phyloP scores from a whole-genome alignment of 192 early-diverging fungal species.

The Podila minutissima region DNA sequence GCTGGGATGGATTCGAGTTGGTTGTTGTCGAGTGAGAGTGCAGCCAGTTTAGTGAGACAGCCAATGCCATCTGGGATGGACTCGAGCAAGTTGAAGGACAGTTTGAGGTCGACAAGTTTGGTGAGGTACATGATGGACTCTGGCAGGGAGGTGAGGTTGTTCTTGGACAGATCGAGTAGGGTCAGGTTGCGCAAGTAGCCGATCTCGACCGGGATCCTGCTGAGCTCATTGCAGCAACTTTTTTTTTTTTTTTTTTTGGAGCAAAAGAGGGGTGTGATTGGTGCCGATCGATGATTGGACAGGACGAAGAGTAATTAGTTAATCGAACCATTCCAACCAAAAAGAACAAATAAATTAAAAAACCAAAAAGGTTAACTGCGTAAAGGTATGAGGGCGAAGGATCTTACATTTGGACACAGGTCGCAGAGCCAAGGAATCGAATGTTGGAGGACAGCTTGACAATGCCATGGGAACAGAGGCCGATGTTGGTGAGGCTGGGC shows the following conservation, averaged over 20 bases:
- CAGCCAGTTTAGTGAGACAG: constrained; percentile 69
- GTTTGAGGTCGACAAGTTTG: constrained; percentile 73
- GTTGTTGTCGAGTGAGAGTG: constrained; percentile 71
- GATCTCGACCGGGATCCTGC: constrained; percentile 76
- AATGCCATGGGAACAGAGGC: constrained; percentile 67
- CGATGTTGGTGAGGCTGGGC: constrained; percentile 60
- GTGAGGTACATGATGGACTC: constrained; percentile 72
- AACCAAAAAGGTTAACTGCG: constrained; percentile 7
- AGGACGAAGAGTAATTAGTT: background rate
- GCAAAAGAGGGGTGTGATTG: background rate
- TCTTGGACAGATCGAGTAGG: constrained; percentile 70
- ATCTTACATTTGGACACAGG: constrained; percentile 76
- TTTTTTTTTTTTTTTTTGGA: constrained; percentile 16
- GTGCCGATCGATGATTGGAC: background rate
- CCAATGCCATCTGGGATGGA: constrained; percentile 72
- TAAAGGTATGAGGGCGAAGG: background rate
- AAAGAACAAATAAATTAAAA: background rate
- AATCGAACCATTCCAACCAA: background rate
- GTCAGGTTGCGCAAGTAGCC: constrained; percentile 78
- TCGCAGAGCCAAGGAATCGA: constrained; percentile 67
- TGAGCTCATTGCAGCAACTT: constrained; percentile 81
- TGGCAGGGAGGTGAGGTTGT: constrained; percentile 70
- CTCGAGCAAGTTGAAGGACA: constrained; percentile 70
- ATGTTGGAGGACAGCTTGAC: constrained; percentile 76
- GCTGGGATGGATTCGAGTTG: constrained; percentile 64